Evolutionary conservation across 371 early-diverging fungal genomes (phyloP).

Genomic region (Lichtheimia ramosa): DNA sequence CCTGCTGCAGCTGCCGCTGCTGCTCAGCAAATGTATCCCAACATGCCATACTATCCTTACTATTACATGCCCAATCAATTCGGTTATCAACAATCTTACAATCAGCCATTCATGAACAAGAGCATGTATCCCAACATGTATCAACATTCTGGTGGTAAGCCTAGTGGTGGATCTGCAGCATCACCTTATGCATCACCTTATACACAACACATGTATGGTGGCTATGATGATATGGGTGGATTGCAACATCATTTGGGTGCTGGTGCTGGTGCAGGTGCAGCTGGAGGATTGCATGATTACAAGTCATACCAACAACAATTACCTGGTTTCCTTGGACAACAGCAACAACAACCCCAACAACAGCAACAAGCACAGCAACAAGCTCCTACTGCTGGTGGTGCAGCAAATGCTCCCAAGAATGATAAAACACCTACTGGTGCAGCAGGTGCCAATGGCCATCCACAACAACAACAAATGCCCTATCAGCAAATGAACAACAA

Average conservation of each 20-base stretch:
- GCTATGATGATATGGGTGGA: conserved; percentile 51
- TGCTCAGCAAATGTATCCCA: conserved; percentile 40
- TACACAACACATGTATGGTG: conserved; percentile 50
- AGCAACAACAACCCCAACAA: conserved; percentile 11
- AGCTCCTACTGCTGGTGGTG: background rate
- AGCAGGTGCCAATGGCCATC: conserved; percentile 4
- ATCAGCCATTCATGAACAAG: conserved; percentile 85
- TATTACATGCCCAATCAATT: conserved; percentile 78
- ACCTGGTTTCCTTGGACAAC: conserved; percentile 17
- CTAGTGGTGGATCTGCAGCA: conserved; percentile 17
- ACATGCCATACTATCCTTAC: conserved; percentile 71
- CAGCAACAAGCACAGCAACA: conserved; percentile 2
- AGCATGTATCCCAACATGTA: conserved; percentile 79
- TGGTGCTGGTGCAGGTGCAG: conserved; percentile 4
- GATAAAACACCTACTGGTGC: background rate
- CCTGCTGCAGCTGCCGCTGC: conserved; percentile 22
- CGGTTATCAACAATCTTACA: conserved; percentile 73
- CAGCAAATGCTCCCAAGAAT: background rate
- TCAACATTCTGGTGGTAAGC: conserved; percentile 31
- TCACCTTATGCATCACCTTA: conserved; percentile 40
- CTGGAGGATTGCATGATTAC: conserved; percentile 42
- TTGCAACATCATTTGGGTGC: conserved; percentile 25
- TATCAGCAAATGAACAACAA: conserved; percentile 3
- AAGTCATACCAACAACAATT: conserved; percentile 33
- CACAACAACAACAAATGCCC: conserved; percentile 6